These are phyloP conservation scores for Venturia oleaginea DNA, from an alignment of 2,329 filamentous ascomycete species.

Conservation along the genomic window DNA sequence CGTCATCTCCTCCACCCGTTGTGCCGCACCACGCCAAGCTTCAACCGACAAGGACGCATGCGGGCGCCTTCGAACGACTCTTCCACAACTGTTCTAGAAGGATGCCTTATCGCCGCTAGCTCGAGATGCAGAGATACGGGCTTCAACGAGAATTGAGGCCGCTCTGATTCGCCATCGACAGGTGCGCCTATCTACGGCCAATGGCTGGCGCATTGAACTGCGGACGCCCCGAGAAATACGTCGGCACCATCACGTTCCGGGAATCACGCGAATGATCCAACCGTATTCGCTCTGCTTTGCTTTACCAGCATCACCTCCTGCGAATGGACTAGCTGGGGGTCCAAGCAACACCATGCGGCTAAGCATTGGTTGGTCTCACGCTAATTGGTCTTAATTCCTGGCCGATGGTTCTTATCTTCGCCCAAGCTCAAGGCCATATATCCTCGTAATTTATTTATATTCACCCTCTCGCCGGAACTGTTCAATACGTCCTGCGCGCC, in stretches of 20 bases:
- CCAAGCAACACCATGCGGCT: not conserved
- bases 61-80: no score
- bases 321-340: not conserved
- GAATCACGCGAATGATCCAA: not conserved
- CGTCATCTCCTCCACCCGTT: no score
- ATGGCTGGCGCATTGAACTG: not conserved
- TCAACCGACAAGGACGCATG: no score
- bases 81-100: not conserved
- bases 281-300: not conserved
- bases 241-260: not conserved
- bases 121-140: not conserved
- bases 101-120: slow-evolving; percentile 7
- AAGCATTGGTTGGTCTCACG: not conserved
- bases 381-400: not conserved
- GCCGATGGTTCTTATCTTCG: not conserved
- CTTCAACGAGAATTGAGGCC: not conserved
- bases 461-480: not conserved
- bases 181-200: not conserved
- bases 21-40: no score
- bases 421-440: not conserved
- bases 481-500: not conserved
- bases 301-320: not conserved
- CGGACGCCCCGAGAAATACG: not conserved
- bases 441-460: not conserved
- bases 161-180: not conserved